Conservation (phyloP, 768 basidiomycete genomes). For the Calocybe cyanea region DNA sequence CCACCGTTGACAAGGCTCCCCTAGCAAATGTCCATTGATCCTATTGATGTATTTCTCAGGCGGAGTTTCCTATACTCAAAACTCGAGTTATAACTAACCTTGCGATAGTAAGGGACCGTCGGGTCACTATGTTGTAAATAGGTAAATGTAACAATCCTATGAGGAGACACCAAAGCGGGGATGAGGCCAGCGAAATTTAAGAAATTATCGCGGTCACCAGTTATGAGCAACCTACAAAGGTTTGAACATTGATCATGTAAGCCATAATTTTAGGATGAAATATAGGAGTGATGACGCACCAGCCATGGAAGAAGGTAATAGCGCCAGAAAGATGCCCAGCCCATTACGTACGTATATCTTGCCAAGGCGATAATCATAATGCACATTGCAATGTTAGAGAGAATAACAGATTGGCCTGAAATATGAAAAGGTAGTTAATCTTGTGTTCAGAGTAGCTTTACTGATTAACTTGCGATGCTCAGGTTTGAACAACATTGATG, state of each 20-base stretch:
- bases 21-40: conserved; percentile 57
- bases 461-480: conserved; percentile 33
- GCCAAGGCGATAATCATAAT: conserved; percentile 34
- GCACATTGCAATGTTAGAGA: conserved; percentile 39
- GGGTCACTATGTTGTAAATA: conserved; percentile 63
- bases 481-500: conserved; percentile 41
- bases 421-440: background rate
- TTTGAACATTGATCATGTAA: background rate
- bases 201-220: conserved; percentile 24
- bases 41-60: conserved; percentile 18
- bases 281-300: conserved; percentile 25
- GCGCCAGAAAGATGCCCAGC: conserved; percentile 30
- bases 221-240: conserved; percentile 40
- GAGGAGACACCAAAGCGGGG: background rate
- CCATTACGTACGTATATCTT: conserved; percentile 23
- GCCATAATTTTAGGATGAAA: background rate
- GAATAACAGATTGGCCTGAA: conserved; percentile 31
- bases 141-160: conserved; percentile 58
- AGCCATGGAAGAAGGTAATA: conserved; percentile 50
- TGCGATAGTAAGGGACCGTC: conserved; percentile 55
- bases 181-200: conserved; percentile 7
- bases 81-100: conserved; percentile 19
- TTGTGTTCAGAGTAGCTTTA: background rate
- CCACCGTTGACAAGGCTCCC: conserved; percentile 58
- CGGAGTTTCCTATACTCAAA: background rate